Conservation (phyloP, 169 alveolate species). For the Cryptosporidium baileyi region DNA sequence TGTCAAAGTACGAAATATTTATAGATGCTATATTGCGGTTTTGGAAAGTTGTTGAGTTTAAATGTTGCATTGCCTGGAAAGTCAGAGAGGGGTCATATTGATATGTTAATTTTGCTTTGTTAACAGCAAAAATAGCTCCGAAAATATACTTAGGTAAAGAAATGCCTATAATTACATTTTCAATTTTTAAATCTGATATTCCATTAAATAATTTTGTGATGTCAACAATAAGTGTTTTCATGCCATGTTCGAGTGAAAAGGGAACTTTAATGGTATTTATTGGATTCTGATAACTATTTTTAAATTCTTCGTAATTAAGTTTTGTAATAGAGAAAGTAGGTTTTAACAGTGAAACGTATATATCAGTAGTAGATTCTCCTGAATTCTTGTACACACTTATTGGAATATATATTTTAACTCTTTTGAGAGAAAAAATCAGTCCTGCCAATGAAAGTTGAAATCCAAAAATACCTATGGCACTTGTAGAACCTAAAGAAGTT, state of each 20-base stretch:
- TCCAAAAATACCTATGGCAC: slow-evolving; percentile 57
- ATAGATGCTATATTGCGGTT: slow-evolving; percentile 33
- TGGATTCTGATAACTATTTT: not conserved
- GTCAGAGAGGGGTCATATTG: slow-evolving; percentile 49
- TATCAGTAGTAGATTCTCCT: not conserved
- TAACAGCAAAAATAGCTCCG: slow-evolving; percentile 32
- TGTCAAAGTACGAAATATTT: slow-evolving; percentile 3
- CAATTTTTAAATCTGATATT: not conserved
- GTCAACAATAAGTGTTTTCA: slow-evolving; percentile 28
- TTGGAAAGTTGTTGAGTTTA: not conserved
- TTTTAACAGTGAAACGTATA: not conserved
- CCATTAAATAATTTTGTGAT: slow-evolving; percentile 5
- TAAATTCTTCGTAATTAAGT: not conserved
- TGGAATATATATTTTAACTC: slow-evolving; percentile 15
- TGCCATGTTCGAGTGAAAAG: slow-evolving; percentile 19
- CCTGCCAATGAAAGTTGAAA: slow-evolving; percentile 56
- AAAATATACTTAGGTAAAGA: not conserved
- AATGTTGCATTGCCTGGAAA: slow-evolving; percentile 12
- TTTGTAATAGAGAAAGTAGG: slow-evolving; percentile 31
- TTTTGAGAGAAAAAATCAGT: not conserved
- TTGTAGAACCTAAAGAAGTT: slow-evolving; percentile 37
- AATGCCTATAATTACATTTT: slow-evolving; percentile 1
- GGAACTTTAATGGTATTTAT: slow-evolving; percentile 7
- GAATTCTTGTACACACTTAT: not conserved
- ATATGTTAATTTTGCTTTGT: slow-evolving; percentile 35